Conservation (phyloP, 495 filamentous ascomycete genomes). For the Talaromyces thailandensis region DNA sequence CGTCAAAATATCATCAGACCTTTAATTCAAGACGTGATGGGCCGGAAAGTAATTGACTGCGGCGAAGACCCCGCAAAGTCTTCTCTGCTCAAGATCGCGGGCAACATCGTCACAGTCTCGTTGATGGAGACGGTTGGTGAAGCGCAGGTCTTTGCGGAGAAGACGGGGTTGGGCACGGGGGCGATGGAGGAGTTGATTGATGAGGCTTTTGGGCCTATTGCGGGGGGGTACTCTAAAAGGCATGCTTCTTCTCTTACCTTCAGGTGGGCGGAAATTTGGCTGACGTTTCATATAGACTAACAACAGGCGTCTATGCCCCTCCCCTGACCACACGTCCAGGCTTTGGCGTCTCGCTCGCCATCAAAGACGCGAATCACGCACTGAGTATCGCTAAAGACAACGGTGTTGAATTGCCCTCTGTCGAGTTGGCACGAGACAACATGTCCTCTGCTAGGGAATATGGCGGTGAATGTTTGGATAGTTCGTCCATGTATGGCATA, state of each 20-base stretch:
- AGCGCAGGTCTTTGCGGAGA: slow-evolving; percentile 46
- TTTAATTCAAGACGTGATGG: slow-evolving; percentile 38
- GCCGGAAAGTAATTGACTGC: slow-evolving; percentile 36
- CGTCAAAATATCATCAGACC: slow-evolving; percentile 29
- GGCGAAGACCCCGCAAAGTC: slow-evolving; percentile 37
- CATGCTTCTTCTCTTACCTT: slow-evolving; percentile 7
- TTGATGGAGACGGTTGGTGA: slow-evolving; percentile 45
- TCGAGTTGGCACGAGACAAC: slow-evolving; percentile 26
- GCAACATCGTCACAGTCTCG: slow-evolving; percentile 39
- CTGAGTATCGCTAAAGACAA: slow-evolving; percentile 26
- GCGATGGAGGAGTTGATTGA: slow-evolving; percentile 42
- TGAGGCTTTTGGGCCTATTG: slow-evolving; percentile 42
- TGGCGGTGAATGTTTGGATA: slow-evolving; percentile 34
- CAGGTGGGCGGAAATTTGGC: neutral
- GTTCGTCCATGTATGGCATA: slow-evolving; percentile 36
- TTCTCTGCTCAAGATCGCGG: slow-evolving; percentile 39
- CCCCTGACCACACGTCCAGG: slow-evolving; percentile 30
- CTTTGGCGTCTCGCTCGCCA: slow-evolving; percentile 35
- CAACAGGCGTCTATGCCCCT: slow-evolving; percentile 36
- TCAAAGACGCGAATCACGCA: slow-evolving; percentile 38
- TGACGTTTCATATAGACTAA: slow-evolving; percentile 20
- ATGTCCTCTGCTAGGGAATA: slow-evolving; percentile 34
- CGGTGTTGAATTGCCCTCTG: slow-evolving; percentile 28
- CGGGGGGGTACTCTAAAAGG: slow-evolving; percentile 40
- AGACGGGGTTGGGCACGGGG: slow-evolving; percentile 40